A percentile compares a stretch with the other conserved stretches of the same genome.
phyloP scores from a whole-genome alignment of 2,329 filamentous ascomycete species.

The Ilyonectria mors-panacis region DNA sequence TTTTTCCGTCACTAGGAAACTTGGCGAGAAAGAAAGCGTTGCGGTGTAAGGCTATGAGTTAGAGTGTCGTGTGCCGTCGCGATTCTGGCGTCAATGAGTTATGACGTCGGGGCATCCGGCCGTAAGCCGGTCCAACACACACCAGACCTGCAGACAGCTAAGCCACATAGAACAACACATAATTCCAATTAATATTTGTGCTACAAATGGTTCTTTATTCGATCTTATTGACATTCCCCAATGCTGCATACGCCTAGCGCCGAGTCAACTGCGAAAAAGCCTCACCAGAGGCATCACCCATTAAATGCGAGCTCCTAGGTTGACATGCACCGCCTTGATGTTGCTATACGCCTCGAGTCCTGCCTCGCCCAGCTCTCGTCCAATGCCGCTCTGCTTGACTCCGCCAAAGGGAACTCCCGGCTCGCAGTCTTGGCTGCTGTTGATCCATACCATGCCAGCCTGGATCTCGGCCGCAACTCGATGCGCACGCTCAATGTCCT shows the following conservation, averaged over 20 bases:
- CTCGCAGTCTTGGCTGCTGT: slow-evolving; percentile 50
- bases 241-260: slow-evolving; percentile 4
- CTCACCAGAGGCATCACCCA: background rate
- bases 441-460: slow-evolving; percentile 75
- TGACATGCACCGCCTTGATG: slow-evolving; percentile 47
- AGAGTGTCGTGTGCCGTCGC: background rate
- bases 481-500: slow-evolving; percentile 83
- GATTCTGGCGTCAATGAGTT: slow-evolving; percentile 12
- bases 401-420: slow-evolving; percentile 47
- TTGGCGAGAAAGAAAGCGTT: too few species aligned
- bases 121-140: background rate
- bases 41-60: background rate
- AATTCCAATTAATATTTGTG: background rate
- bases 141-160: background rate
- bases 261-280: background rate
- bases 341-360: slow-evolving; percentile 48
- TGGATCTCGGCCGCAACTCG: slow-evolving; percentile 80
- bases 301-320: slow-evolving; percentile 45
- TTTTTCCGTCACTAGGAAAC: background rate
- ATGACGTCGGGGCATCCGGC: slow-evolving; percentile 39
- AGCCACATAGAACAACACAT: background rate
- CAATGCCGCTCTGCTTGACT: slow-evolving; percentile 49
- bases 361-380: slow-evolving; percentile 45
- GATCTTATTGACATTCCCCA: background rate
- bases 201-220: background rate